Conservation (phyloP, 2,329 filamentous ascomycete species). For the Akanthomyces muscarius region DNA sequence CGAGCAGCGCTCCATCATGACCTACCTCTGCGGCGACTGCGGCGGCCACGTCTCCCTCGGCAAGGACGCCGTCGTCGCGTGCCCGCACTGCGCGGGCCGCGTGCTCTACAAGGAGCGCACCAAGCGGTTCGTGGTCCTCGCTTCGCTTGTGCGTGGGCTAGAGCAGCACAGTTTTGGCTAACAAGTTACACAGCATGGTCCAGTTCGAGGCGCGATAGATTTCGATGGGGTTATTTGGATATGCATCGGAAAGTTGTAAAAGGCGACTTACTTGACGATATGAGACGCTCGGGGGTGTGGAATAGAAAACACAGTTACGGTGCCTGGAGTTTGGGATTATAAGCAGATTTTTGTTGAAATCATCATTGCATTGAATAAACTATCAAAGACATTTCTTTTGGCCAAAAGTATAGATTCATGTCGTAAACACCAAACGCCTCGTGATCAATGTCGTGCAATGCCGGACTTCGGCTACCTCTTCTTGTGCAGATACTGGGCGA, state of each 20-base stretch:
- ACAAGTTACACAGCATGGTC: slow-evolving; percentile 71
- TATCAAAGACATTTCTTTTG: not conserved
- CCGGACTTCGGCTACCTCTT: slow-evolving; percentile 29
- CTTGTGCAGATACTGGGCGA: slow-evolving; percentile 55
- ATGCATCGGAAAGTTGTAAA: not conserved
- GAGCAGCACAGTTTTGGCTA: slow-evolving; percentile 16
- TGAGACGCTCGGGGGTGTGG: not conserved
- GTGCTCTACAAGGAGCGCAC: slow-evolving; percentile 98
- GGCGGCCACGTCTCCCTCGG: slow-evolving; percentile 37
- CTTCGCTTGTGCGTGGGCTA: not conserved
- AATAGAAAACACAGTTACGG: not conserved
- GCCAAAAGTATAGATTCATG: not conserved
- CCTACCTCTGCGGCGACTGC: slow-evolving; percentile 43
- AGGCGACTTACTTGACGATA: not conserved
- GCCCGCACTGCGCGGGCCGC: slow-evolving; percentile 73
- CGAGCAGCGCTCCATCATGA: slow-evolving; percentile 35
- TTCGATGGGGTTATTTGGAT: not conserved
- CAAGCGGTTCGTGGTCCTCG: slow-evolving; percentile 63
- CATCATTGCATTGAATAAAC: slow-evolving; percentile 1
- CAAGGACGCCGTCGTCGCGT: slow-evolving; percentile 48
- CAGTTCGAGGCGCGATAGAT: slow-evolving; percentile 88
- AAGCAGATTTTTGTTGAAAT: not conserved
- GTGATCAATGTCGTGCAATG: slow-evolving; percentile 7
- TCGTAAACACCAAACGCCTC: slow-evolving; percentile 23
- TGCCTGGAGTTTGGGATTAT: slow-evolving; percentile 15